These are phyloP conservation scores for Heterobasidion occidentale DNA, from an alignment of 1,284 basidiomycete genomes.

Conservation along the genomic window DNA sequence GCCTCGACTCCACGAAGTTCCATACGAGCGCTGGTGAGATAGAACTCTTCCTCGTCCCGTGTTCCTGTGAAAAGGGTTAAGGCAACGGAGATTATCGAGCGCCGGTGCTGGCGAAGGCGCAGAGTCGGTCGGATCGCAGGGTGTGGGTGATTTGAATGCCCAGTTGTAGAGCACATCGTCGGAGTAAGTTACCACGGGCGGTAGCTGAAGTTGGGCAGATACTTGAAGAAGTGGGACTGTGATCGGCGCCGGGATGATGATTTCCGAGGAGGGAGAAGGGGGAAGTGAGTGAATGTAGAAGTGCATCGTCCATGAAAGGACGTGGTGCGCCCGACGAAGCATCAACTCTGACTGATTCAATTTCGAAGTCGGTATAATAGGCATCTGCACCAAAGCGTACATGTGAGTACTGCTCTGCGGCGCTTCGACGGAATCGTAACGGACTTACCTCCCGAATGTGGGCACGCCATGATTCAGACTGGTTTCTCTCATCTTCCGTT, in stretches of 20 bases:
- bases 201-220: slow-evolving; percentile 71
- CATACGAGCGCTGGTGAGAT: slow-evolving; percentile 83
- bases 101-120: slow-evolving; percentile 24
- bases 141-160: slow-evolving; percentile 35
- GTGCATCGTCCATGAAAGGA: slow-evolving; percentile 82
- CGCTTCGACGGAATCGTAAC: neutral
- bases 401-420: no score
- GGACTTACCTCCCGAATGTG: slow-evolving; percentile 43
- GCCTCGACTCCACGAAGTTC: slow-evolving; percentile 87
- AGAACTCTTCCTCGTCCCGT: slow-evolving; percentile 86
- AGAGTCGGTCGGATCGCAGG: neutral
- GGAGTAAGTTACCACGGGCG: slow-evolving; percentile 89
- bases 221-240: slow-evolving; percentile 77
- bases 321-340: slow-evolving; percentile 79
- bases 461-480: slow-evolving; percentile 55
- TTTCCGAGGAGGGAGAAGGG: slow-evolving; percentile 29
- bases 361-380: slow-evolving; percentile 39
- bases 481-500: slow-evolving; percentile 32
- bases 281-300: slow-evolving; percentile 82
- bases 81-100: slow-evolving; percentile 52
- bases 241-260: slow-evolving; percentile 65
- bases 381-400: slow-evolving; percentile 25
- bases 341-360: slow-evolving; percentile 53
- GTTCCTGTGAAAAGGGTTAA: slow-evolving; percentile 78
- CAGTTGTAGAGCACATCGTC: slow-evolving; percentile 95